phyloP scores from a whole-genome alignment of 2,329 filamentous ascomycete species.

The Exutisphaerella laricina region DNA sequence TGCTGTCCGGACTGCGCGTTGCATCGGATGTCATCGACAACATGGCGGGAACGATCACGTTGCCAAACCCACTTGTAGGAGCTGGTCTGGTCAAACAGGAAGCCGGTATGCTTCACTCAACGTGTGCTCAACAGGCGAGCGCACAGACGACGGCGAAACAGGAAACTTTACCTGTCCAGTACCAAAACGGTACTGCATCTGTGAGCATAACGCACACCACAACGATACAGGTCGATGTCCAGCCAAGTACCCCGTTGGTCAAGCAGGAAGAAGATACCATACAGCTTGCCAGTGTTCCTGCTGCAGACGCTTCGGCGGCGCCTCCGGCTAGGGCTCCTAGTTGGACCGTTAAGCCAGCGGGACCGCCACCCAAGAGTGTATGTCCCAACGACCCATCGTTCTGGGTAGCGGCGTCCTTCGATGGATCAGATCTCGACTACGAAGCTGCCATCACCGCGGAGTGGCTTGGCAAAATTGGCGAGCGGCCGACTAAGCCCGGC shows the following conservation, averaged over 20 bases:
- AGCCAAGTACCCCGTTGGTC: constrained; percentile 9
- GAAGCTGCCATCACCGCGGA: constrained; percentile 53
- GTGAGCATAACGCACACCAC: not conserved
- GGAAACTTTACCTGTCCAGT: not conserved
- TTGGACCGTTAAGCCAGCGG: constrained; percentile 15
- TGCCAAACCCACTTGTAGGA: constrained; percentile 69
- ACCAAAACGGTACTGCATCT: not conserved
- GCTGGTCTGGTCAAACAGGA: constrained; percentile 44
- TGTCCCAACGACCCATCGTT: constrained; percentile 31
- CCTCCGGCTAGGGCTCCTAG: constrained; percentile 1
- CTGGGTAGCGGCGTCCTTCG: constrained; percentile 27
- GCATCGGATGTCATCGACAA: constrained; percentile 78
- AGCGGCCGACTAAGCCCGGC: constrained; percentile 64
- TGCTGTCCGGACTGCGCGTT: constrained; percentile 83
- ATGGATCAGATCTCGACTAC: constrained; percentile 44
- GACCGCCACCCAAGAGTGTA: constrained; percentile 27
- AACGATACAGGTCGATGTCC: not conserved
- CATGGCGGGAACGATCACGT: constrained; percentile 72
- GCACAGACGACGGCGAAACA: not conserved
- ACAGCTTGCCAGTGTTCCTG: constrained; percentile 6
- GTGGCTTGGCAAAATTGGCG: constrained; percentile 62
- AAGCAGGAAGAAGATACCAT: constrained; percentile 23
- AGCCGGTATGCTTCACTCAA: not conserved
- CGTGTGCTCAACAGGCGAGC: not conserved
- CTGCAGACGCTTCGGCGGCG: constrained; percentile 1